Percentiles rank a stretch among this genome's conserved stretches.
Conservation (phyloP, 1,284 basidiomycete species). For the Farysia itapuensis region DNA sequence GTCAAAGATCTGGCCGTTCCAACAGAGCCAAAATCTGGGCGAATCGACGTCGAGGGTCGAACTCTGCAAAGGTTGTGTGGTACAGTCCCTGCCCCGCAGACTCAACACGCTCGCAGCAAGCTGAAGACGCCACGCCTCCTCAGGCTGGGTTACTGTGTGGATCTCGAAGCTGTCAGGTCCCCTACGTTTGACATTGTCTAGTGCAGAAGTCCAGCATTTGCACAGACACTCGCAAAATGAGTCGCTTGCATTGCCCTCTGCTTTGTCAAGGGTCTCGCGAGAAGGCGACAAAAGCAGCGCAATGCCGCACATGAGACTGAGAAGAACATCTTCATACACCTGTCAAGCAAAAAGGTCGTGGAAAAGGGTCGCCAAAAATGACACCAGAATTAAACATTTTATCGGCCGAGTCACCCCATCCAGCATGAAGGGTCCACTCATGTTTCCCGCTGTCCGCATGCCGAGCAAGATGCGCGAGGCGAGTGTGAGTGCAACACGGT, state of each 20-base stretch:
- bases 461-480: no score
- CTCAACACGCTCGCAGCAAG: slow-evolving; percentile 40
- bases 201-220: slow-evolving; percentile 10
- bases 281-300: slow-evolving; percentile 10
- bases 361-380: no score
- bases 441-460: no score
- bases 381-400: no score
- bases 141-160: neutral
- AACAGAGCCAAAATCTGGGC: slow-evolving; percentile 25
- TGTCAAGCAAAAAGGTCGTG: no score
- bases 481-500: no score
- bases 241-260: neutral
- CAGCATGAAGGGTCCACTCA: no score
- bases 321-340: no score
- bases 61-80: slow-evolving; percentile 41
- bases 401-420: no score
- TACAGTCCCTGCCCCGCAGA: slow-evolving; percentile 42
- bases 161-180: slow-evolving; percentile 9
- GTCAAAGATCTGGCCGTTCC: slow-evolving; percentile 57
- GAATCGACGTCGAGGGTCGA: slow-evolving; percentile 1
- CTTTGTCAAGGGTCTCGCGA: neutral
- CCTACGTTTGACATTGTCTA: slow-evolving; percentile 8
- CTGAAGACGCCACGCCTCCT: neutral
- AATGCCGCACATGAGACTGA: slow-evolving; percentile 36
- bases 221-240: neutral